phyloP scores from a whole-genome alignment of 805 yeast species.

The Sugiyamaella marilandica region DNA sequence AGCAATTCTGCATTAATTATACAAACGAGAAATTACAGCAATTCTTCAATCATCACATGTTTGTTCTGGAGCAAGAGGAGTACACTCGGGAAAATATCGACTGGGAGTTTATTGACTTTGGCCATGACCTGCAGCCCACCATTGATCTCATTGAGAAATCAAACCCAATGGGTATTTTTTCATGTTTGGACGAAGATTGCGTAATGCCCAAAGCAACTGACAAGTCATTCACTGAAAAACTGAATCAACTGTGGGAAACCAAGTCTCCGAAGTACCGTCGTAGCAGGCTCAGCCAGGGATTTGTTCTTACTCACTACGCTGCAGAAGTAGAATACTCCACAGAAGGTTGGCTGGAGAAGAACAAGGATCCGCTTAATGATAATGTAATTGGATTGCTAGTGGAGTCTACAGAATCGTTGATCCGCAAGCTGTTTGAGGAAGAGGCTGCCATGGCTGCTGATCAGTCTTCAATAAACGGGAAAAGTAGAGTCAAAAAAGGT shows the following conservation, averaged over 20 bases:
- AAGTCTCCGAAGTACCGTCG: conserved; percentile 58
- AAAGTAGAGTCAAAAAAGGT: conserved; percentile 33
- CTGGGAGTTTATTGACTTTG: conserved; percentile 93
- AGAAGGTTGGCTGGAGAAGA: conserved; percentile 90
- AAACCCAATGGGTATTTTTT: conserved; percentile 73
- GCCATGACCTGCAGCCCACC: conserved; percentile 90
- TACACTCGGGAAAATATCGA: conserved; percentile 89
- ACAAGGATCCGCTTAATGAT: conserved; percentile 87
- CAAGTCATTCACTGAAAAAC: conserved; percentile 71
- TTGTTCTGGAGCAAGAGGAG: conserved; percentile 96
- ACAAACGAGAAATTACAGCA: conserved; percentile 81
- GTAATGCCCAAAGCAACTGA: conserved; percentile 90
- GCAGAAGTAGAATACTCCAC: conserved; percentile 92
- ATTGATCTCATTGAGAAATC: conserved; percentile 82
- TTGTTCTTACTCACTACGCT: conserved; percentile 87
- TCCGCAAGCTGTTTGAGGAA: conserved; percentile 50
- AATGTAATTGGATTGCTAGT: conserved; percentile 59
- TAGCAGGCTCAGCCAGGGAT: conserved; percentile 70
- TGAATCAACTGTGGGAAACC: conserved; percentile 59
- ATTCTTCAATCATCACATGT: conserved; percentile 91
- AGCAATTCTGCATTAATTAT: conserved; percentile 87
- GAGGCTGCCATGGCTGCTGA: conserved; percentile 24
- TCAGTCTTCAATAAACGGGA: conserved; percentile 22
- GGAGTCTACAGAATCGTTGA: conserved; percentile 51
- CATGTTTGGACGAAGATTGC: conserved; percentile 90